Evolutionary conservation across 768 basidiomycete species (phyloP), one percentile per base, ranked within the genome.

Genomic region (Russula sp.): DNA sequence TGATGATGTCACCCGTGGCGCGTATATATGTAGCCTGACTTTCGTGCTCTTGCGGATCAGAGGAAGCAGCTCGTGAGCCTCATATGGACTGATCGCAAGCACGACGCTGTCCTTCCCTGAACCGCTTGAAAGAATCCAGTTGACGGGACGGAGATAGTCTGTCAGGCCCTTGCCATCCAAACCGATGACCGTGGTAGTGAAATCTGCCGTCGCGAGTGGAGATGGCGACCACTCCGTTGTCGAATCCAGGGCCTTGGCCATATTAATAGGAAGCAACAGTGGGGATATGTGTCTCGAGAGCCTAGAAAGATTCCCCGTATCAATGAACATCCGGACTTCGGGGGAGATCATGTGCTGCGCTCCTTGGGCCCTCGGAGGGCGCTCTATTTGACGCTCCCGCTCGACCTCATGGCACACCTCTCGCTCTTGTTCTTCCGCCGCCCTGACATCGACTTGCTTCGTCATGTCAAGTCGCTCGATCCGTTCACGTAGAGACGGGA

Each of bases 381-480:
- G 56, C 35, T 61, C 22, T 22, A 57, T 50, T 32, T 61, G 60
- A 45, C 55, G 55, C 20, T 64, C 63, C 18, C 16, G 51, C 35
- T 63, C 61, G 3, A 63, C 35, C 10, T 65, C 64, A 25, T 59
- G 64, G 20, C 57, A 25, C 9, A 59, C 61, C 38, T 65, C 64
- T 3, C 56, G 60, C 41, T 63, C 64, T 13, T 65, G 64, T 11
- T 65, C 64, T 52, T 65, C 64, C 4, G 54, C 39, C n/a, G 50
- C 34, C 45, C 61, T 51, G 9, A 56, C 61, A 42, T 63, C 53
- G 14, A 29, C 11, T 11, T 45, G 7, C 14, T 54, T 16, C 11
- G 34, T 35, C 7, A 35, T 41, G 2, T 56, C 52, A 16, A 65
- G 56, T 34, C 5, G 18, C 16, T 58, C 20, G 20, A 63, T 42